Base-by-base conservation (phyloP, 2,329 filamentous ascomycete genomes). In the Aureobasidium sp. region DNA sequence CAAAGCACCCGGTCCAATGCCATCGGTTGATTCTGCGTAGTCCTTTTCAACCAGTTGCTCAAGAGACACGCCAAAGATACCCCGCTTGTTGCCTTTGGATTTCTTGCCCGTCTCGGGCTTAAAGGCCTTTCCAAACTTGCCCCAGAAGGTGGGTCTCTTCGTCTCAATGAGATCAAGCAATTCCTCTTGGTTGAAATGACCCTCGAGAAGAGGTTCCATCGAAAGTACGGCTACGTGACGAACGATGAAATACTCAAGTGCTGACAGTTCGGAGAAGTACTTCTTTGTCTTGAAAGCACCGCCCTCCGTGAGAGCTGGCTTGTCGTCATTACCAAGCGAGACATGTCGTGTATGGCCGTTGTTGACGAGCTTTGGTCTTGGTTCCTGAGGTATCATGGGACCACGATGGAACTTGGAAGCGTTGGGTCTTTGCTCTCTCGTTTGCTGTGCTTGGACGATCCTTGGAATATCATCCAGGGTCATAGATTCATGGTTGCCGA, bases 1-100 rank as follows among this genome's bases (percentile, higher is more conserved):
- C 62, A 99, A 81, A 15, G 91, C 88, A 20, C 92, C 93, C 12
- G 94, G 92, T 0, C 94, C 94, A 64, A 99, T 90, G 39, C 94
- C 94, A 72, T 97, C 91, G 0, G 92, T 97, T n/a, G 92, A 97
- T 71, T 99, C 94, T 44, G 94, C 93, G 47, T 93, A 93, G 69
- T 97, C 93, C 66, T 90, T 88, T 67, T 99, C 94, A 45, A 97
- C 87, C 53, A 99, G 87, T 41, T 89, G 79, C 66, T 99, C 94
- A 25, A 99, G 79, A 3, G 89, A 87, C 31, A 97, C 89, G 42
- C 93, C 91, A 72, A 99, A 99, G 27, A 96, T 87, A 44, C 91
- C 93, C 79, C 95, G 96, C 78, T 95, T 96, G 73, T 92, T 91
- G 68, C 80, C 83, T 68, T 86, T 88, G 68, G 94, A 89, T 67